A percentile compares a stretch with the other conserved stretches of the same genome.
These are phyloP conservation scores for Pholiota conissans DNA, from an alignment of 768 basidiomycete genomes.

Conservation along the genomic window DNA sequence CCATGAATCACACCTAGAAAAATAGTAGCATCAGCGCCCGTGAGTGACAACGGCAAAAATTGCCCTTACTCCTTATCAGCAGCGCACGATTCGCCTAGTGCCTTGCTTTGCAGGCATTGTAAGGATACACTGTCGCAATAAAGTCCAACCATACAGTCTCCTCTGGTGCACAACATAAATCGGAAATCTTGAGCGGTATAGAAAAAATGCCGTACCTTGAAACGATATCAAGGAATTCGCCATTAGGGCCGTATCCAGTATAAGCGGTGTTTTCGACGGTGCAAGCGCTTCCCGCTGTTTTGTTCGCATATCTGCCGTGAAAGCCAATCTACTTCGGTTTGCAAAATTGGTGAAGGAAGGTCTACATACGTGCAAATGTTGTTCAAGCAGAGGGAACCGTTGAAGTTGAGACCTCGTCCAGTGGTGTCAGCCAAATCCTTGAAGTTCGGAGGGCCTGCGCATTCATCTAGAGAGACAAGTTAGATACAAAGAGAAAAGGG, in stretches of 20 bases:
- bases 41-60: not conserved
- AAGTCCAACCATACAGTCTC: slow-evolving; percentile 69
- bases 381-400: slow-evolving; percentile 84
- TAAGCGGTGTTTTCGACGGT: slow-evolving; percentile 79
- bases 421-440: slow-evolving; percentile 61
- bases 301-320: slow-evolving; percentile 70
- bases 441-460: slow-evolving; percentile 66
- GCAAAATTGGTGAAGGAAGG: not conserved
- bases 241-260: slow-evolving; percentile 59
- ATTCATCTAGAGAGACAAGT: slow-evolving; percentile 59
- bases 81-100: slow-evolving; percentile 56
- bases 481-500: not conserved
- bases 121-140: slow-evolving; percentile 71
- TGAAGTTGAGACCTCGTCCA: slow-evolving; percentile 70
- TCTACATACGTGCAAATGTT: slow-evolving; percentile 74
- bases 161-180: slow-evolving; percentile 35
- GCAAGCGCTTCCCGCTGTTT: slow-evolving; percentile 62
- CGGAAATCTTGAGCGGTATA: not conserved
- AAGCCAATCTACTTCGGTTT: not conserved
- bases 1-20: slow-evolving; percentile 65
- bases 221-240: slow-evolving; percentile 75
- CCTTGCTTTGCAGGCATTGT: slow-evolving; percentile 60
- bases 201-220: slow-evolving; percentile 56
- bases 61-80: slow-evolving; percentile 48
- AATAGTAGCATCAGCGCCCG: not conserved